Base-by-base conservation (phyloP, 176 grass and related monocot species). In the Rhynchospora pubera region DNA sequence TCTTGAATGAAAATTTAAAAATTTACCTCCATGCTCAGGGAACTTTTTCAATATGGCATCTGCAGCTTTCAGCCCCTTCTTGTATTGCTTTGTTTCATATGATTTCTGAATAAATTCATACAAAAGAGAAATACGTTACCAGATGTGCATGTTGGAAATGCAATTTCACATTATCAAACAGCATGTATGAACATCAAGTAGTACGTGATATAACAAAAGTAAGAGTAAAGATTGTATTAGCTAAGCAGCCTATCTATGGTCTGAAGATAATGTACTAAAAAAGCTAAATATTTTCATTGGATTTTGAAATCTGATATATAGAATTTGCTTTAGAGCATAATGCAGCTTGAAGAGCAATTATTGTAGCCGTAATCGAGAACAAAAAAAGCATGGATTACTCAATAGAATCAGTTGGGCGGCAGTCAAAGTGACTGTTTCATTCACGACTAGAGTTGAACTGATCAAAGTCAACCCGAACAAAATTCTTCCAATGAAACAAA, bases 61-160 rank as follows among this genome's bases (percentile, higher is more conserved):
- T 79, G 97, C 97, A 81, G 97, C 91, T 76, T 99, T 99, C 75
- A 99, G 58, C 32, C 93, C 97, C 81, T 93, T 99, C 83, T 99
- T 99, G 80, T 99, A 99, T 83, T 99, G 97, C 88, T 99, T 99
- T 15, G 93, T 99, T 87, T 99, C 97, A 10, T 99, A 99, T 32
- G 97, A 99, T 99, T 99, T 99, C 97, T 99, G 86, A 26, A 30
- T 18, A 88, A n/a, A 43, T 78, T 82, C 69, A 77, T 22, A 76
- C 28, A 18, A 81, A 83, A 83, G 18, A 39, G 62, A 18, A 48
- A 64, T 23, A 67, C 22, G 15, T 77, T 76, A 77, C 12, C 16
- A 76, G 30, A 32, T 55, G 53, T 53, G 23, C 48, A 75, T 71
- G 4, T n/a, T 9, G 65, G 5, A 44, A 2, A 68, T 65, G 18